These are phyloP conservation scores for Flaveria robusta DNA, from an alignment of 129 eudicot species.

Conservation along the genomic window DNA sequence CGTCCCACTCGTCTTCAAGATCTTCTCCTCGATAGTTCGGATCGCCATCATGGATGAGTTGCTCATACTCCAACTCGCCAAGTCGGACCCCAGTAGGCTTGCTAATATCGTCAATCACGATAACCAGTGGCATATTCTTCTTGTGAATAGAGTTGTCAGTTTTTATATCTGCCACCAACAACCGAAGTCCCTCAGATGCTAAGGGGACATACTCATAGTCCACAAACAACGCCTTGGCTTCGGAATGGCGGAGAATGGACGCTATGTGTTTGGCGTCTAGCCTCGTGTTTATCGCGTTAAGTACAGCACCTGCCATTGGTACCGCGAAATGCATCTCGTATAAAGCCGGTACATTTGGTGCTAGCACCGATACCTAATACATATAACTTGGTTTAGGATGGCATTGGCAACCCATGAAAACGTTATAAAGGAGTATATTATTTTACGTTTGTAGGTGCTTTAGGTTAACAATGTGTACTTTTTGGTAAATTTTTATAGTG, in stretches of 20 bases:
- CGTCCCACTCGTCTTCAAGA: slow-evolving; percentile 14
- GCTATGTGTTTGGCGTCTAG: slow-evolving; percentile 53
- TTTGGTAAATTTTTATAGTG: too few relatives aligned
- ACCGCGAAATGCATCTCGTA: slow-evolving; percentile 69
- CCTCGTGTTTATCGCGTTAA: slow-evolving; percentile 58
- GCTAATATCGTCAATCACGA: slow-evolving; percentile 54
- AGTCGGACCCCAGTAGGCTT: slow-evolving; percentile 50
- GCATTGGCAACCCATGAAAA: too few relatives aligned
- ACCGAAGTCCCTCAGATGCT: slow-evolving; percentile 50
- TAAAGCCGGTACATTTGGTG: slow-evolving; percentile 67
- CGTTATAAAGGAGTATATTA: too few relatives aligned
- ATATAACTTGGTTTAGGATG: neutral
- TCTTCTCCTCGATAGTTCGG: slow-evolving; percentile 35
- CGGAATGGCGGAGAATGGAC: slow-evolving; percentile 56
- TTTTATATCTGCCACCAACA: slow-evolving; percentile 18
- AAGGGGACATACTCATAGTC: slow-evolving; percentile 51
- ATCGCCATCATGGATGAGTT: slow-evolving; percentile 41
- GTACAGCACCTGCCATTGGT: slow-evolving; percentile 68
- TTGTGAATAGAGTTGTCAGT: neutral
- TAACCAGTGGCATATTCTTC: slow-evolving; percentile 39
- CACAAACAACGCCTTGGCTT: slow-evolving; percentile 59
- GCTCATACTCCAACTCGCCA: slow-evolving; percentile 59
- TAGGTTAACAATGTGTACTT: too few relatives aligned
- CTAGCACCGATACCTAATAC: slow-evolving; percentile 58
- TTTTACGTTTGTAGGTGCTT: too few relatives aligned